Evolutionary conservation across 2,329 filamentous ascomycete genomes (phyloP).

Genomic region (Colletotrichum agaves): DNA sequence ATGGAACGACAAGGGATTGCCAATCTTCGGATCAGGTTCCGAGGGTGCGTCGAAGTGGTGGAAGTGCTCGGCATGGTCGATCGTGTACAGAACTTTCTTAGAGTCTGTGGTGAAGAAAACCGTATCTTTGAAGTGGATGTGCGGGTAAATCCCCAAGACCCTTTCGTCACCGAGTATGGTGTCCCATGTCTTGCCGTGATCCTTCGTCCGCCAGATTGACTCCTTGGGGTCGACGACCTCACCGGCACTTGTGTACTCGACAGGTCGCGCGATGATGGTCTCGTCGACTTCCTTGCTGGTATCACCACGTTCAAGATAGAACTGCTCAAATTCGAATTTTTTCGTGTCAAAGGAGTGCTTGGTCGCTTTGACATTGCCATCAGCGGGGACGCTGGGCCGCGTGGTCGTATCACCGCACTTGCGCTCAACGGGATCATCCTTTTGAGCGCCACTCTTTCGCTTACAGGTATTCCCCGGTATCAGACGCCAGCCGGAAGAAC

Average conservation of each 20-base stretch:
- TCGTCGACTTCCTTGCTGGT: slow-evolving; percentile 75
- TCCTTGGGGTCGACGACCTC: slow-evolving; percentile 54
- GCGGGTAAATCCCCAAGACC: slow-evolving; percentile 78
- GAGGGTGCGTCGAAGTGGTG: slow-evolving; percentile 78
- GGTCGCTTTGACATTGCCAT: slow-evolving; percentile 72
- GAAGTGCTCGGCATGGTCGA: slow-evolving; percentile 80
- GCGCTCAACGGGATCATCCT: slow-evolving; percentile 78
- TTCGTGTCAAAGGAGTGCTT: slow-evolving; percentile 72
- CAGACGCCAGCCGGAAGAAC: slow-evolving; percentile 89
- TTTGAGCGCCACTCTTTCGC: slow-evolving; percentile 67
- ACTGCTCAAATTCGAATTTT: slow-evolving; percentile 62
- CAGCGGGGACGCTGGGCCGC: slow-evolving; percentile 62
- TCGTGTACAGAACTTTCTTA: slow-evolving; percentile 79
- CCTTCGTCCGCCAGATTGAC: slow-evolving; percentile 76
- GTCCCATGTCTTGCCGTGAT: slow-evolving; percentile 91
- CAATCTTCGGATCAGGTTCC: slow-evolving; percentile 48
- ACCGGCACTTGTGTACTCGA: slow-evolving; percentile 46
- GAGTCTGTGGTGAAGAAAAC: slow-evolving; percentile 84
- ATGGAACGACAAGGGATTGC: slow-evolving; percentile 77
- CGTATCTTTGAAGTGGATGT: slow-evolving; percentile 83
- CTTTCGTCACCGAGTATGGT: slow-evolving; percentile 74
- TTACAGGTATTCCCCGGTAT: slow-evolving; percentile 87
- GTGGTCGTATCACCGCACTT: slow-evolving; percentile 74
- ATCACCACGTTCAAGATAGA: slow-evolving; percentile 83
- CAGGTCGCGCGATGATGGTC: slow-evolving; percentile 69